Percentiles rank a stretch among this genome's conserved stretches.
Conservation (phyloP, 768 basidiomycete species). For the Paxillus rubicundulus region DNA sequence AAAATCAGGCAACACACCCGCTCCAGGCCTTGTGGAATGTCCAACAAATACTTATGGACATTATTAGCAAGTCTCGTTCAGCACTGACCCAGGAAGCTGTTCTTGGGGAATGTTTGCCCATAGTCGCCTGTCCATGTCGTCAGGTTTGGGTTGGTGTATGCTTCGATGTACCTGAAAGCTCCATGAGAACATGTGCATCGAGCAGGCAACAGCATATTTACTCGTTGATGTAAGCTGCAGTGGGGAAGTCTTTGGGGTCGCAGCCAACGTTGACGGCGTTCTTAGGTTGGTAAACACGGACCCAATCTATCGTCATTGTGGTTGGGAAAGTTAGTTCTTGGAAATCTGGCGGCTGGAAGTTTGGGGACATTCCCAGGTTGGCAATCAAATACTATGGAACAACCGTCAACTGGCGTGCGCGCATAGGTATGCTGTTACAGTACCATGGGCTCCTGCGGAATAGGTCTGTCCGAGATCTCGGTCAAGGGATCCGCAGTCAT, state of each 20-base stretch:
- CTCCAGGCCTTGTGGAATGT: slow-evolving; percentile 4
- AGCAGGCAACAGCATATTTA: slow-evolving; percentile 30
- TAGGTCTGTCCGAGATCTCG: slow-evolving; percentile 63
- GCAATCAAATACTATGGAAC: slow-evolving; percentile 68
- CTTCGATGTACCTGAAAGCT: slow-evolving; percentile 48
- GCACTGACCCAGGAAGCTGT: slow-evolving; percentile 57
- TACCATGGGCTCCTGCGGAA: slow-evolving; percentile 86
- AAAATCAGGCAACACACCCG: slow-evolving; percentile 15
- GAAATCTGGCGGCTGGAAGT: slow-evolving; percentile 76
- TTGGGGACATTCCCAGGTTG: slow-evolving; percentile 82
- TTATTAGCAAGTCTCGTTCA: slow-evolving; percentile 25
- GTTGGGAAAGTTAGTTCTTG: slow-evolving; percentile 69
- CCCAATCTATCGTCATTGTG: slow-evolving; percentile 77
- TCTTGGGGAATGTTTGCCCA: slow-evolving; percentile 69
- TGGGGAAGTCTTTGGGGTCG: slow-evolving; percentile 77
- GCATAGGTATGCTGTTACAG: slow-evolving; percentile 6
- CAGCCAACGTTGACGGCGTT: slow-evolving; percentile 77
- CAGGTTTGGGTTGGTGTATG: slow-evolving; percentile 80
- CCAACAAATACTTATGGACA: slow-evolving; percentile 5
- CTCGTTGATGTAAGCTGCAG: slow-evolving; percentile 75
- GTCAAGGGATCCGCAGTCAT: slow-evolving; percentile 54
- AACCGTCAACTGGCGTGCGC: not conserved
- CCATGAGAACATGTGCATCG: slow-evolving; percentile 1
- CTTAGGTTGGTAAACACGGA: slow-evolving; percentile 85
- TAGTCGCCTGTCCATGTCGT: slow-evolving; percentile 72